phyloP scores from a whole-genome alignment of 2,329 filamentous ascomycete species.

The Septoria petroselini region DNA sequence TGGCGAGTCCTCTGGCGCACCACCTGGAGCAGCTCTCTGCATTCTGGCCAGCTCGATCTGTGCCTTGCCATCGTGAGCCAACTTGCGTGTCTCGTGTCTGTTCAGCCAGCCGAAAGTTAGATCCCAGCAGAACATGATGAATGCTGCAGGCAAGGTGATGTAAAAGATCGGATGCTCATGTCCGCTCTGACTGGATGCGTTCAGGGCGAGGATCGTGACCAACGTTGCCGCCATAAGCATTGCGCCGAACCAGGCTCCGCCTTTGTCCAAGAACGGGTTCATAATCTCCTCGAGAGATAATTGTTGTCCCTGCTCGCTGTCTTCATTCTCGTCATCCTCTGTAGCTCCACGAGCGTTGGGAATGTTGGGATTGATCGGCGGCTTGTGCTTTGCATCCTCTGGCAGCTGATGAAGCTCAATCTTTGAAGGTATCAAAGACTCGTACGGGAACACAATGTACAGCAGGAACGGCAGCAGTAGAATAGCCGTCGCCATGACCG shows the following conservation, averaged over 20 bases:
- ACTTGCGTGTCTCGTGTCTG: constrained; percentile 60
- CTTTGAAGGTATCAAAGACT: constrained; percentile 60
- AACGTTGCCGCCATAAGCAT: constrained; percentile 66
- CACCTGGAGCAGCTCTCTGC: constrained; percentile 36
- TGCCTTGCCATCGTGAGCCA: constrained; percentile 53
- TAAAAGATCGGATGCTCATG: constrained; percentile 61
- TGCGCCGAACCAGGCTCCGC: constrained; percentile 62
- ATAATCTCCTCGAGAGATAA: constrained; percentile 69
- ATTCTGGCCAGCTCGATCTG: constrained; percentile 48
- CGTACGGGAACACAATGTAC: constrained; percentile 65
- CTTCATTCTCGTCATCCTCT: constrained; percentile 50
- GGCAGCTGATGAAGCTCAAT: constrained; percentile 69
- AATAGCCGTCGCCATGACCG: constrained; percentile 64
- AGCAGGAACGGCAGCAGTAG: constrained; percentile 67
- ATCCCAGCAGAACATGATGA: constrained; percentile 68
- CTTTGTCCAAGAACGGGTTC: constrained; percentile 69
- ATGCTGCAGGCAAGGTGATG: constrained; percentile 66
- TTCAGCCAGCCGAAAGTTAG: constrained; percentile 61
- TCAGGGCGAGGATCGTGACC: constrained; percentile 62
- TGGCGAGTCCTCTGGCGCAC: background rate
- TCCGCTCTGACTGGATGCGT: constrained; percentile 55
- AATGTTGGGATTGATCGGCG: constrained; percentile 70
- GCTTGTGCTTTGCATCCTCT: constrained; percentile 52
- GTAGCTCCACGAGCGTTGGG: constrained; percentile 59
- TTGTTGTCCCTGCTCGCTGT: constrained; percentile 49